Conservation (phyloP, 345 rosid genomes). For the Sisymbrium irio region DNA sequence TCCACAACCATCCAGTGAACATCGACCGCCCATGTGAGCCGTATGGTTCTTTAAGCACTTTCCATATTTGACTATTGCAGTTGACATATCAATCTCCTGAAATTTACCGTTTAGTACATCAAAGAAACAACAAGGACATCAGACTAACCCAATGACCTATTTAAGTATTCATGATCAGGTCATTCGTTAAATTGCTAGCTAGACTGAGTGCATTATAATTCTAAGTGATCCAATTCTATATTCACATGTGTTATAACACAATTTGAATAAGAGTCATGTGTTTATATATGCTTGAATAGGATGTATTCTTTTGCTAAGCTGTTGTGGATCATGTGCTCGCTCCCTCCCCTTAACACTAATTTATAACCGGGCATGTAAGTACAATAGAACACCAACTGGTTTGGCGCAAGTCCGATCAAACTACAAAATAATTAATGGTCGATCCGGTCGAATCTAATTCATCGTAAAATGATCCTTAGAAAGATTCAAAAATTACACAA, state of each 20-base stretch:
- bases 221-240: no score
- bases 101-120: neutral
- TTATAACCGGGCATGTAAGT: neutral
- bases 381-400: no score
- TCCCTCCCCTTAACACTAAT: neutral
- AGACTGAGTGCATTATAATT: no score
- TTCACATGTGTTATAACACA: no score
- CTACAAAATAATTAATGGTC: neutral
- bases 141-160: neutral
- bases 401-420: no score
- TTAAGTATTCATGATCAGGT: no score
- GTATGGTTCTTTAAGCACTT: neutral
- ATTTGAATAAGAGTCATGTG: no score
- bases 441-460: neutral
- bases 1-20: neutral
- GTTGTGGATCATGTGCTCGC: neutral
- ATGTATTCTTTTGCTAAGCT: no score
- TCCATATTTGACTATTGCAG: neutral
- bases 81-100: conserved; percentile 4
- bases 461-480: no score
- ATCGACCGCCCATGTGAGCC: neutral
- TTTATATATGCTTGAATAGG: no score
- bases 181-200: no score
- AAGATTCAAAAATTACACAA: no score
- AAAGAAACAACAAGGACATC: neutral